A percentile compares a stretch with the other conserved stretches of the same genome.
phyloP scores from a whole-genome alignment of 306 rosid genomes.

The Glycine tomentella region DNA sequence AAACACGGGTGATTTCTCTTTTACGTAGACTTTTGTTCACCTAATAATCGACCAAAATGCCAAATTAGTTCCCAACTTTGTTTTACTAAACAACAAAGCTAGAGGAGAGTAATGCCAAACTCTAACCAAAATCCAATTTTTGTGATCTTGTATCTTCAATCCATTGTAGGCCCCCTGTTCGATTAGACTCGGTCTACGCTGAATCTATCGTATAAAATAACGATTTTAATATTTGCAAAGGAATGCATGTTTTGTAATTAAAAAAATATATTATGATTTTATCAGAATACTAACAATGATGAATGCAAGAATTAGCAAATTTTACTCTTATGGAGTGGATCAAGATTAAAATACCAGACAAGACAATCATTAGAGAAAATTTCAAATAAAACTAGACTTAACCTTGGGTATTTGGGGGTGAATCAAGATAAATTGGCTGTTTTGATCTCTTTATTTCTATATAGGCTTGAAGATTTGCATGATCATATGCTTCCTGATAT shows the following conservation, averaged over 20 bases:
- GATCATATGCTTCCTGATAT: not conserved
- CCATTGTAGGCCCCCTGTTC: not conserved
- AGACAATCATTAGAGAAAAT: not conserved
- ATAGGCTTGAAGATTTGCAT: not conserved
- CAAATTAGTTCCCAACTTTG: not conserved
- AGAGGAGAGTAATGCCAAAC: not conserved
- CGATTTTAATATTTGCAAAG: not conserved
- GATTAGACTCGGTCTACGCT: not conserved
- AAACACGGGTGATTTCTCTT: not conserved
- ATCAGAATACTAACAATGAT: not conserved
- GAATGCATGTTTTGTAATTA: not conserved
- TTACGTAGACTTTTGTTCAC: constrained; percentile 2
- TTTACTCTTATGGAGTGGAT: not conserved
- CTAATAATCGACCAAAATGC: constrained; percentile 12
- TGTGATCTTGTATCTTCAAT: not conserved
- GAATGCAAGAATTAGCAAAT: not conserved
- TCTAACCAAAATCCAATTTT: not conserved
- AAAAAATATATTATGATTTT: not conserved
- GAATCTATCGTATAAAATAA: not conserved
- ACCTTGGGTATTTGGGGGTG: too few species aligned
- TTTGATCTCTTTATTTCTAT: too few species aligned
- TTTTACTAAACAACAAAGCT: not conserved
- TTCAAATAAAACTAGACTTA: too few species aligned
- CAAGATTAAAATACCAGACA: not conserved
- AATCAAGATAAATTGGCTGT: too few species aligned